Base-by-base conservation (phyloP, 257 asterid genomes). In the Jacaranda copaia region DNA sequence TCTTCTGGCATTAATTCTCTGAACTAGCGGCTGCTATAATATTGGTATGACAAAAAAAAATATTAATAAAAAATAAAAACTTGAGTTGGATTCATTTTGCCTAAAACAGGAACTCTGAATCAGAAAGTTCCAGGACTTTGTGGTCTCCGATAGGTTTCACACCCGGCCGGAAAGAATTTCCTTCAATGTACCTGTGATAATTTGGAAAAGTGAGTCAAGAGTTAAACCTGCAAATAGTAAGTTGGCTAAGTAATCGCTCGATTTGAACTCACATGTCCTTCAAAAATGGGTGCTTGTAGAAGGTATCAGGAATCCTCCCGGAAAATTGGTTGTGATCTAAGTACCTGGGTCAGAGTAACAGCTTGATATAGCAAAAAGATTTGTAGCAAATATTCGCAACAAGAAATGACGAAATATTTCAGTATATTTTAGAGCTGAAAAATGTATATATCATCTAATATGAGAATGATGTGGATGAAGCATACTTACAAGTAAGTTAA, bases 261-360 rank as follows among this genome's bases (percentile, higher is more conserved):
- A 12, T 38, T 25, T 32, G 6, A 43, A 68, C 95, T 85, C 80
- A 91, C 95, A 91, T 84, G 83, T 91, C 93, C 87, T 91, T 91
- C 77, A 91, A 70, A 81, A 86, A 89, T 65, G 89, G 92, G 74
- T 91, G 97, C 78, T 86, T 91, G 84, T 89, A 91, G 87, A 91
- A 91, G 77, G 88, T 89, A 71, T 87, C 93, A 8, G 94, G 95
- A n/a, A 89, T 88, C 76, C 93, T 85, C 69, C 95, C 97, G 13
- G 93, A 71, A 83, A 91, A 89, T 48, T 87, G 91, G 77, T 91
- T 89, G 82, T 89, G 93, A 78, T 89, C 95, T 78, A 91, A 79
- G 84, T 91, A 91, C 91, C 97, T 91, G 87, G 65, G 76, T 75
- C 46, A 58, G 48, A 43, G 14, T 15, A 74, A 63, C 38, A 52